Conservation (phyloP, 495 filamentous ascomycete genomes). For the Xylaria sp. region DNA sequence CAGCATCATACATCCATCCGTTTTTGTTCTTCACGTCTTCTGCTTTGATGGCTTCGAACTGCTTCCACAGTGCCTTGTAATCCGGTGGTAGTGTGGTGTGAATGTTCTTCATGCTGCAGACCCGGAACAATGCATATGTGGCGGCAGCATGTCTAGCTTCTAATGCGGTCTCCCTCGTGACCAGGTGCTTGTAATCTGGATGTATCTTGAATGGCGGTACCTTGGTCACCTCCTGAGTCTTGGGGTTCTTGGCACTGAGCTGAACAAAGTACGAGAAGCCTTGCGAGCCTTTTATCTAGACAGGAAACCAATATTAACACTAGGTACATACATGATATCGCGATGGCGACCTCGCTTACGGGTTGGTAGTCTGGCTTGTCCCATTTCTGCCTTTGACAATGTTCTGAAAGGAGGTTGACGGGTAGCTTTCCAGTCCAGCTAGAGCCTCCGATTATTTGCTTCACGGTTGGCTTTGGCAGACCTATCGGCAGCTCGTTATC, state of each 20-base stretch:
- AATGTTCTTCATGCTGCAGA: constrained; percentile 92
- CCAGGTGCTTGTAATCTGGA: constrained; percentile 70
- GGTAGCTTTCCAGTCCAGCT: constrained; percentile 98
- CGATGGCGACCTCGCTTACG: constrained; percentile 34
- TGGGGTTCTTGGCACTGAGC: constrained; percentile 77
- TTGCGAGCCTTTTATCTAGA: constrained; percentile 48
- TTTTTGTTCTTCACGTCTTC: constrained; percentile 76
- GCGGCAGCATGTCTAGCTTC: constrained; percentile 95
- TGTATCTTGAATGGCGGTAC: constrained; percentile 86
- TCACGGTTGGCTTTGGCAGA: constrained; percentile 79
- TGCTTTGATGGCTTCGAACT: constrained; percentile 79
- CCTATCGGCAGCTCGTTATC: constrained; percentile 38
- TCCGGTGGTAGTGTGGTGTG: constrained; percentile 93
- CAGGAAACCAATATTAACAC: constrained; percentile 36
- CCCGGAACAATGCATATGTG: constrained; percentile 85
- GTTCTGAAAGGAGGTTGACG: constrained; percentile 89
- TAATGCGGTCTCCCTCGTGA: constrained; percentile 73
- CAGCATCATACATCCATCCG: constrained; percentile 93
- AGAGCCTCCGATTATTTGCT: constrained; percentile 88
- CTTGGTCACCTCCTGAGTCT: constrained; percentile 75
- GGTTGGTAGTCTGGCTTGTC: constrained; percentile 88
- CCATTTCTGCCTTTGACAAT: constrained; percentile 95
- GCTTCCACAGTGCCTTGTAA: constrained; percentile 87
- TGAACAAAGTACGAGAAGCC: constrained; percentile 82
- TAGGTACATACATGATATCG: constrained; percentile 25